A percentile compares a stretch with the other conserved stretches of the same genome.
These are phyloP conservation scores for Kalanchoe fedtschenkoi DNA, from an alignment of 164 flowering plant genomes.

Conservation along the genomic window DNA sequence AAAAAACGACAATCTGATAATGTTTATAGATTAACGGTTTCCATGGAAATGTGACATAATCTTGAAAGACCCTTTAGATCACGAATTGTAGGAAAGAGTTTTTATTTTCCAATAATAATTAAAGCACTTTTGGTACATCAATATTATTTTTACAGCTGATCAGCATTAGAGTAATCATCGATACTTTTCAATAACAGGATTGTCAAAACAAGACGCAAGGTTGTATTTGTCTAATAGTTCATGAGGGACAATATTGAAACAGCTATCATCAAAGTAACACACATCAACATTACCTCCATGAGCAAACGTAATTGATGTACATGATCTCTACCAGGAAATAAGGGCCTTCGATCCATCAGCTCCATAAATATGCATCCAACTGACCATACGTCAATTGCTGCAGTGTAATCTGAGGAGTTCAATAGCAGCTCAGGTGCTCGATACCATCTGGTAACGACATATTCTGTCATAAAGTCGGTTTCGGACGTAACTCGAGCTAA, in stretches of 20 bases:
- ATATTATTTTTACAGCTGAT: background rate
- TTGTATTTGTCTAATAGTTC: no score
- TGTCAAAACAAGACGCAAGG: background rate
- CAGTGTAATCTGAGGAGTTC: conserved; percentile 88
- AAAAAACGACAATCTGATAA: no score
- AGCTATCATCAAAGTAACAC: background rate
- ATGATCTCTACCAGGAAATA: conserved; percentile 96
- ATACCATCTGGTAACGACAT: conserved; percentile 99
- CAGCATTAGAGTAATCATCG: background rate
- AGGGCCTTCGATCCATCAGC: conserved; percentile 84
- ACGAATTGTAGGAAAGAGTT: no score
- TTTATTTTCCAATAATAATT: no score
- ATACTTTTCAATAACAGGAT: background rate
- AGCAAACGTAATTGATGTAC: conserved; percentile 92
- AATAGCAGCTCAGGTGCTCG: conserved; percentile 88
- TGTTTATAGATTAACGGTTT: no score
- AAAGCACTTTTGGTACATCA: no score
- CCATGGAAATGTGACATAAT: no score
- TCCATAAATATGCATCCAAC: conserved; percentile 99
- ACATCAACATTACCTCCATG: conserved; percentile 54
- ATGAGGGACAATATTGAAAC: background rate
- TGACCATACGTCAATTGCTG: conserved; percentile 98
- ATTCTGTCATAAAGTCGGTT: conserved; percentile 95
- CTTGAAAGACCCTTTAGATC: no score
- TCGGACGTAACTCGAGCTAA: conserved; percentile 94